phyloP scores from a whole-genome alignment of 1,139 yeast species.

The Sugiyamaella novakii region DNA sequence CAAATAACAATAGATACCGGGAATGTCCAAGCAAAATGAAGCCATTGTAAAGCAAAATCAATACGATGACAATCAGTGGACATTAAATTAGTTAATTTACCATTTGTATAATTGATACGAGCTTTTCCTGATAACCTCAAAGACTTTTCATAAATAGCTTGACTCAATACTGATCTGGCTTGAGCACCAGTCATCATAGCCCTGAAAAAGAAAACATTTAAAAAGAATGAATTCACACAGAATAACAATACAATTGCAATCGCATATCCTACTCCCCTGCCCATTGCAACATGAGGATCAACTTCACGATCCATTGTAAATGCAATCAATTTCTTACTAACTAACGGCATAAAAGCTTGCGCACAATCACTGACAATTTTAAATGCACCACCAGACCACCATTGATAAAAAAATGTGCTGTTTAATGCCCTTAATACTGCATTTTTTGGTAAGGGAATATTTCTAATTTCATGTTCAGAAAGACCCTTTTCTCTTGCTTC shows the following conservation, averaged over 20 bases:
- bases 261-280: constrained; percentile 63
- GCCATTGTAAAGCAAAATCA: constrained; percentile 73
- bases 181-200: constrained; percentile 69
- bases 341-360: constrained; percentile 52
- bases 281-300: constrained; percentile 36
- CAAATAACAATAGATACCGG: constrained; percentile 66
- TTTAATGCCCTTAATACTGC: constrained; percentile 52
- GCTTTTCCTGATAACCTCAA: constrained; percentile 63
- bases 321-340: constrained; percentile 56
- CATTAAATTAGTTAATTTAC: constrained; percentile 71
- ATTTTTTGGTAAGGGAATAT: constrained; percentile 44
- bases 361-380: constrained; percentile 54
- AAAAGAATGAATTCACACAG: constrained; percentile 51
- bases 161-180: constrained; percentile 64
- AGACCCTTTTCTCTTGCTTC: constrained; percentile 31
- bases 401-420: constrained; percentile 58
- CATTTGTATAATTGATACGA: constrained; percentile 60
- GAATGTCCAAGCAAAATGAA: constrained; percentile 63
- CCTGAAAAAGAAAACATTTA: constrained; percentile 64
- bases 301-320: constrained; percentile 42
- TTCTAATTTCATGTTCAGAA: constrained; percentile 31
- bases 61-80: constrained; percentile 80
- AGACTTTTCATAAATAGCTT: constrained; percentile 67
- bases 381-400: constrained; percentile 48
- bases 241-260: constrained; percentile 55